phyloP scores from a whole-genome alignment of 345 rosid genomes.

The Cochlearia excelsa region DNA sequence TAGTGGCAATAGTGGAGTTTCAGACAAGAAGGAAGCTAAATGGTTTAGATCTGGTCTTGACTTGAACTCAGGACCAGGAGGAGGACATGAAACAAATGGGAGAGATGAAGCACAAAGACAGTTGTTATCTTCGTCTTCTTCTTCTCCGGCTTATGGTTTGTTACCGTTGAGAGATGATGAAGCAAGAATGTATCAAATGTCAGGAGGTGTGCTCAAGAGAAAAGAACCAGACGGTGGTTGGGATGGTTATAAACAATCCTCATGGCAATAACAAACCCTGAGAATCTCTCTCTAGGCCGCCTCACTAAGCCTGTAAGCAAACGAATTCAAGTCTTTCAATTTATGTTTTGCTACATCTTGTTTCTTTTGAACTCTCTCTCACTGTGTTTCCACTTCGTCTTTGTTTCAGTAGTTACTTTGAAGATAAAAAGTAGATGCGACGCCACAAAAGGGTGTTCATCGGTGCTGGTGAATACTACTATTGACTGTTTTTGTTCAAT shows the following conservation, averaged over 20 bases:
- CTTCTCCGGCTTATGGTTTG: too few species aligned
- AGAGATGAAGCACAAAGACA: conserved; percentile 63
- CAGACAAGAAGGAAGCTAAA: conserved; percentile 47
- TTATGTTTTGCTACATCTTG: too few species aligned
- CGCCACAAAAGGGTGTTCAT: too few species aligned
- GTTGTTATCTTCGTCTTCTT: conserved; percentile 44
- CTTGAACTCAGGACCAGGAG: conserved; percentile 77
- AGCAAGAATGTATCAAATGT: conserved; percentile 64
- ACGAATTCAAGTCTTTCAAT: too few species aligned
- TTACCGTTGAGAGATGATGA: conserved; percentile 63
- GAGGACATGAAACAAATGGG: conserved; percentile 58
- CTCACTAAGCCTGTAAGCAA: conserved; percentile 25
- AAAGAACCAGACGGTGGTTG: conserved; percentile 93
- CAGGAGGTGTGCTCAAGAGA: conserved; percentile 61
- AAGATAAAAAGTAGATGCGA: too few species aligned
- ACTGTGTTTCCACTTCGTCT: too few species aligned
- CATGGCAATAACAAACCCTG: conserved; percentile 64
- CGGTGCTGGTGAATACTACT: too few species aligned
- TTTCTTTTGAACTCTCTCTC: too few species aligned
- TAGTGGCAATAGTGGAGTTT: conserved; percentile 39
- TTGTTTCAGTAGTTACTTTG: too few species aligned
- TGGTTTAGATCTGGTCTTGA: conserved; percentile 76
- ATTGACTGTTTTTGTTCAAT: too few species aligned
- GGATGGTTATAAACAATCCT: conserved; percentile 75
- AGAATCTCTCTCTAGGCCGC: conserved; percentile 7